phyloP scores from a whole-genome alignment of 208 protist species.

The Naegleria lovaniensis region DNA sequence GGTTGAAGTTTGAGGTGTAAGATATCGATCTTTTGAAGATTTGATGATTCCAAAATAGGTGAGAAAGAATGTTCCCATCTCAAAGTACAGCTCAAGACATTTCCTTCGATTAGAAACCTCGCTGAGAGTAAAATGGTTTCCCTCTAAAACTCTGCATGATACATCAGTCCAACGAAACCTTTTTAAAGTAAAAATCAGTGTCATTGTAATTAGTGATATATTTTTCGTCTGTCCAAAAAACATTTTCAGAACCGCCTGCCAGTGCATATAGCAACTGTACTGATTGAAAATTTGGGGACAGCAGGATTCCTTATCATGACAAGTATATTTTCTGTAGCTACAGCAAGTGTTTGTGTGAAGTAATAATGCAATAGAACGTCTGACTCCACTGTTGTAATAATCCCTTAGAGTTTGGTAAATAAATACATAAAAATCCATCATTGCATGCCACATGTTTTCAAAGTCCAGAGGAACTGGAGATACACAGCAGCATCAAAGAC shows the following conservation, averaged over 20 bases:
- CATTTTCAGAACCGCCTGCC: neutral
- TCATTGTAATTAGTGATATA: neutral
- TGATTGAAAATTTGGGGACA: neutral
- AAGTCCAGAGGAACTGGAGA: neutral
- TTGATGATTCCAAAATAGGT: neutral
- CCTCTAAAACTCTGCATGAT: neutral
- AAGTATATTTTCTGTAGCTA: too few species aligned
- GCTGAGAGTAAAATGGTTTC: neutral
- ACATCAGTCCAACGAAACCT: neutral
- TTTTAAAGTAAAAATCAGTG: neutral
- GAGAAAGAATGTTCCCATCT: neutral
- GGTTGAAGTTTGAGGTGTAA: neutral
- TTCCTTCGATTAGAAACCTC: neutral
- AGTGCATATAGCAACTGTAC: neutral
- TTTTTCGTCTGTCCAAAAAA: neutral
- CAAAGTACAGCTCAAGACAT: neutral
- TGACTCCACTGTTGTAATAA: neutral
- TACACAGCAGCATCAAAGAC: neutral
- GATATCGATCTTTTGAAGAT: too few species aligned
- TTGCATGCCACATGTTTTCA: neutral
- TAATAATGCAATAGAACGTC: too few species aligned
- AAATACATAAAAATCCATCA: neutral
- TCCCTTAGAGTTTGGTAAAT: neutral
- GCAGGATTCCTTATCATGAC: too few species aligned
- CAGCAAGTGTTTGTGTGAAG: neutral